Conservation (phyloP, 2,329 filamentous ascomycete genomes). For the Aspergillus sp. region DNA sequence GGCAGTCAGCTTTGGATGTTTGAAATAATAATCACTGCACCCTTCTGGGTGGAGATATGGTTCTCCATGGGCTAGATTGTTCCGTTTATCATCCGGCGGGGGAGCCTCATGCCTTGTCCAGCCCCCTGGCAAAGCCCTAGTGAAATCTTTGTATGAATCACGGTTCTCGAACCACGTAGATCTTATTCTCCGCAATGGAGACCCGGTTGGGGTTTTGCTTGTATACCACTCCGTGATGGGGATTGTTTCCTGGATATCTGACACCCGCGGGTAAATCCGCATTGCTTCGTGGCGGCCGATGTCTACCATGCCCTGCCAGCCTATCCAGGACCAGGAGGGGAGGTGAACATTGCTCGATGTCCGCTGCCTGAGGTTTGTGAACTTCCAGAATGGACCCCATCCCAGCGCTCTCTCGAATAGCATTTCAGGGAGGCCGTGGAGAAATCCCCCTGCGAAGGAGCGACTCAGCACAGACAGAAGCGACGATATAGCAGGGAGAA, state of each 20-base stretch:
- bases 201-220: neutral
- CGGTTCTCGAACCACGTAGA: neutral
- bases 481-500: neutral
- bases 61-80: rapidly evolving
- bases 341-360: neutral
- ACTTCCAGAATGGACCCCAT: neutral
- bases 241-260: neutral
- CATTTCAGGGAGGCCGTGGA: neutral
- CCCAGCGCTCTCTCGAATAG: neutral
- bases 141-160: neutral
- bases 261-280: neutral
- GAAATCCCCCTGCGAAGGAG: neutral
- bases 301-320: neutral
- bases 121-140: neutral
- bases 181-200: neutral
- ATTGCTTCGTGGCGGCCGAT: neutral
- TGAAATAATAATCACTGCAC: neutral
- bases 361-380: neutral
- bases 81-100: neutral
- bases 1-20: neutral
- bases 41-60: neutral
- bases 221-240: neutral
- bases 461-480: neutral
- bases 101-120: neutral
- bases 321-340: neutral